These are phyloP conservation scores for Paramecium biaurelia DNA, from an alignment of 73 alveolate genomes.

Conservation along the genomic window DNA sequence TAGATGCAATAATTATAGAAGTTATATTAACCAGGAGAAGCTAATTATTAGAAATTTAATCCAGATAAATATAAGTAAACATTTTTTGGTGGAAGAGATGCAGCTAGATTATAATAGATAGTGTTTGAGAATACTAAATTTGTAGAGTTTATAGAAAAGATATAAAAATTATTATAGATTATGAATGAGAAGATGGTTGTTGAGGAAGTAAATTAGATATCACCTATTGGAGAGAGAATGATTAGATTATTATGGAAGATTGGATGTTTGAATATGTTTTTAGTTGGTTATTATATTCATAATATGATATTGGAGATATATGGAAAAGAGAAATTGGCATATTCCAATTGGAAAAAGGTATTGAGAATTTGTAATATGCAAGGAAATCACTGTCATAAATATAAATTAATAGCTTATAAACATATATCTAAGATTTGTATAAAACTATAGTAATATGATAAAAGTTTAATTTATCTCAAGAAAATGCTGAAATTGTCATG, in stretches of 20 bases:
- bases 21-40: slow-evolving; percentile 8
- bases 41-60: neutral
- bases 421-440: slow-evolving; percentile 38
- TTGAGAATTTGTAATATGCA: slow-evolving; percentile 27
- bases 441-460: slow-evolving; percentile 42
- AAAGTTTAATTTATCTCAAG: slow-evolving; percentile 45
- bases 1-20: neutral
- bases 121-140: neutral
- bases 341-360: slow-evolving; percentile 36
- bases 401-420: slow-evolving; percentile 17
- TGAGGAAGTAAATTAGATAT: neutral
- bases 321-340: slow-evolving; percentile 21
- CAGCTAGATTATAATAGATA: neutral
- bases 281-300: neutral
- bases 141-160: neutral
- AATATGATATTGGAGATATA: slow-evolving; percentile 28
- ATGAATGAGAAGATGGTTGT: neutral
- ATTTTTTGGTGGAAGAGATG: neutral
- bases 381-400: slow-evolving; percentile 9
- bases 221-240: slow-evolving; percentile 26
- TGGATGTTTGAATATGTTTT: neutral
- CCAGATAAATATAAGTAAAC: slow-evolving; percentile 18
- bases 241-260: slow-evolving; percentile 18
- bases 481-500: slow-evolving; percentile 62
- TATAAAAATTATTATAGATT: neutral